Base-by-base conservation (phyloP, 202 grass and related monocot genomes). In the Zizania palustris region DNA sequence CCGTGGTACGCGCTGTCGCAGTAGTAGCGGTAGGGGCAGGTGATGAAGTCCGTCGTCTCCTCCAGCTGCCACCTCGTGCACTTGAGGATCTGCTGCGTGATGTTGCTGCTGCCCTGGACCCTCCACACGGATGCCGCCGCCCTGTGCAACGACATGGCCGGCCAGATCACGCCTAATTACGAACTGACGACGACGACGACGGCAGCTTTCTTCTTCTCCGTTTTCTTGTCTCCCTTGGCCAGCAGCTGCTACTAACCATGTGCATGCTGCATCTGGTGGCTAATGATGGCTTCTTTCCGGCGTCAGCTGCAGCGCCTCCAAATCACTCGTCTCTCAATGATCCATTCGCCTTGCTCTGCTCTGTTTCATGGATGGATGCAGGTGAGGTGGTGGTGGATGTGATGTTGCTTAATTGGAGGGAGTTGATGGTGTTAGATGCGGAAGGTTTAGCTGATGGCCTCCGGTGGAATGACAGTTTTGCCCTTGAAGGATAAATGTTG, bases 11-110 rank as follows among this genome's bases (percentile, higher is more conserved):
- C 45, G 70, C 90, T 93, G 69, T 85, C 87, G 78, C 90, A 90
- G 81, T 80, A 90, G 81, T 93, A 93, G 67, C 90, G 87, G 81
- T 69, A 93, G 36, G 87, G 87, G 74, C 90, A 93, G 63, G 80
- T 83, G 70, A 93, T 48, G 57, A 87, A 80, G 57, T 28, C 28
- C 28, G 28, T 28, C 28, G 28, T 28, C 28, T 28, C 28, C 28
- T 28, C 28, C 28, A 28, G 77, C 76, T 93, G 90, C 90, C 90
- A 93, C 81, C 87, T 78, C 1, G 90, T 93, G 78, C 90, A 93
- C 76, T 83, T 87, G 69, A 93, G 78, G 85, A 93, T 87, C 50
- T 80, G 63, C 59, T 70, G 67, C 15, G 84, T 87, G 85, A 85
- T 84, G 65, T 86, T 87, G 65, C 86, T 73, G 28, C 28, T 28